These are phyloP conservation scores for Albatrellus ellisii DNA, from an alignment of 768 basidiomycete species.

Conservation along the genomic window DNA sequence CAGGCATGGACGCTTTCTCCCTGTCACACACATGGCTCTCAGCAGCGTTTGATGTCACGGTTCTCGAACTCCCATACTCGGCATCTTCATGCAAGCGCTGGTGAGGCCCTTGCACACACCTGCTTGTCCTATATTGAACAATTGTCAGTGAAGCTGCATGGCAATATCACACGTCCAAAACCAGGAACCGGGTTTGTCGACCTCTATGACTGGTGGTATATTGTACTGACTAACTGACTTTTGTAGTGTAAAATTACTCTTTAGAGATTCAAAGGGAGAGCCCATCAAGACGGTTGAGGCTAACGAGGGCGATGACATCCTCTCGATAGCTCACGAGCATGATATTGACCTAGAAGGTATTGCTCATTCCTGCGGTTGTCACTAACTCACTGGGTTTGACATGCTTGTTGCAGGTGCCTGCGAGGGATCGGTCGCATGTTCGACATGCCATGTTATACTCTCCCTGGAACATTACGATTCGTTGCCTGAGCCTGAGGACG, in stretches of 20 bases:
- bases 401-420: conserved; percentile 65
- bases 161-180: too few species aligned
- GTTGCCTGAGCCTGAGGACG: conserved; percentile 88
- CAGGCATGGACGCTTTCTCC: too few species aligned
- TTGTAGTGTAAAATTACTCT: conserved; percentile 74
- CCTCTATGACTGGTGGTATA: too few species aligned
- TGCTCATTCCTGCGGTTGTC: not conserved
- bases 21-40: too few species aligned
- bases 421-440: conserved; percentile 93
- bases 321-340: conserved; percentile 87
- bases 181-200: too few species aligned
- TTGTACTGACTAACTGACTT: too few species aligned
- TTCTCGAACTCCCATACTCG: too few species aligned
- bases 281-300: conserved; percentile 82
- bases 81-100: too few species aligned
- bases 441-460: conserved; percentile 92
- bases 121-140: too few species aligned
- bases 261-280: conserved; percentile 78
- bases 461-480: conserved; percentile 70
- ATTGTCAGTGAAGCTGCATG: too few species aligned
- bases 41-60: too few species aligned
- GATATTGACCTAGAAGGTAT: conserved; percentile 93
- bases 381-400: not conserved
- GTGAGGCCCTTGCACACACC: too few species aligned
- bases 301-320: conserved; percentile 87